Percentiles rank a stretch among this genome's conserved stretches.
Evolutionary conservation across 495 filamentous ascomycete genomes (phyloP).

Genomic region (Xylaria bambusicola): DNA sequence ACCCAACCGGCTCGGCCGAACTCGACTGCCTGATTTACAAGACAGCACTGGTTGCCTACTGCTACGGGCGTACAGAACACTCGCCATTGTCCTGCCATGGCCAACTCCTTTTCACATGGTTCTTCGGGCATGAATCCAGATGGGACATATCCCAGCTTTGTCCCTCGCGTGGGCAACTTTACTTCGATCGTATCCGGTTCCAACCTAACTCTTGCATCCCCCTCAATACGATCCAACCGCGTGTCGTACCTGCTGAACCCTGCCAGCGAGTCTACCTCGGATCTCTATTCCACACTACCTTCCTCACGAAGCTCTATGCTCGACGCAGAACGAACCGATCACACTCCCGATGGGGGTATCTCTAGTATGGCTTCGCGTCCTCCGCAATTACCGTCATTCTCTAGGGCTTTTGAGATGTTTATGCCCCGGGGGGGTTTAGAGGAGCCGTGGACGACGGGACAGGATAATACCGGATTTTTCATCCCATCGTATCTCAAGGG

Average conservation of each 20-base stretch:
- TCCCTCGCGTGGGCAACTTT: slow-evolving; percentile 53
- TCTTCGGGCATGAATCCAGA: slow-evolving; percentile 33
- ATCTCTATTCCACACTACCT: slow-evolving; percentile 41
- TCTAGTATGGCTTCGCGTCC: slow-evolving; percentile 30
- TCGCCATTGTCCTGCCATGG: slow-evolving; percentile 25
- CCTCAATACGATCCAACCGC: slow-evolving; percentile 52
- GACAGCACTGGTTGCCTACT: not conserved
- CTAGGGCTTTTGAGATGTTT: slow-evolving; percentile 61
- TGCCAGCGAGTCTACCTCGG: slow-evolving; percentile 45
- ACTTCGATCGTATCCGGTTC: slow-evolving; percentile 78
- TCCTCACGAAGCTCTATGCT: slow-evolving; percentile 33
- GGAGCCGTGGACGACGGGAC: slow-evolving; percentile 27
- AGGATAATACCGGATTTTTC: slow-evolving; percentile 56
- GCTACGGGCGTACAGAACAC: not conserved
- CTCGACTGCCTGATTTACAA: not conserved
- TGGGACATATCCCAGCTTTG: slow-evolving; percentile 29
- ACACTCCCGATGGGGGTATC: slow-evolving; percentile 39
- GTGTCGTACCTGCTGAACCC: slow-evolving; percentile 66
- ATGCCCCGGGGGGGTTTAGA: slow-evolving; percentile 36
- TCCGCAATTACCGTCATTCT: slow-evolving; percentile 54
- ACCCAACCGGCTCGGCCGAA: not conserved
- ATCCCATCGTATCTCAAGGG: slow-evolving; percentile 78
- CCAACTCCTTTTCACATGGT: slow-evolving; percentile 34
- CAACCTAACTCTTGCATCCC: slow-evolving; percentile 37
- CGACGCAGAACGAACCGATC: slow-evolving; percentile 26